Evolutionary conservation across 805 yeast species (phyloP), one percentile per base, ranked within the genome.

Genomic region (Candida coleopterorum): DNA sequence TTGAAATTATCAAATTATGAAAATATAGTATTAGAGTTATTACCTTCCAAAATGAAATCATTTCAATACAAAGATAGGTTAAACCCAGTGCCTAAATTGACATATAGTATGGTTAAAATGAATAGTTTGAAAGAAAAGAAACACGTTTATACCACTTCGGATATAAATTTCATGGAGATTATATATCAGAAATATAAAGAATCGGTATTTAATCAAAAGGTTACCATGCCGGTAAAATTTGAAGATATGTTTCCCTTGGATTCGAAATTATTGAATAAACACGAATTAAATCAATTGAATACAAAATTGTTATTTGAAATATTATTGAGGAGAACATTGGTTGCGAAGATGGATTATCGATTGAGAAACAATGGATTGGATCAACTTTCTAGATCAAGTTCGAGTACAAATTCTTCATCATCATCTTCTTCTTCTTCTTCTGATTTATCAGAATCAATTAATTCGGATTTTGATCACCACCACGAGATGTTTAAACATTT

Each of bases 301-400:
- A 52, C 48, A 27, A 53, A 52, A 37, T 32, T 67, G 0, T 47
- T 62, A n/a, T 50, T 63, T 21, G 73, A 66, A 36, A 40, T 63
- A 5, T 49, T 67, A 29, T 37, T 67, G n/a, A 53, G 72, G 39
- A 46, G 69, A 38, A 67, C 71, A 1, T 44, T 65, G 43, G 64
- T 69, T 23, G 72, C 70, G 6, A 67, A 67, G 46, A 53, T 67
- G 17, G 62, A 50, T 3, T 67, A 53, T 40, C 42, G 72, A 27
- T 48, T 67, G n/a, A 28, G 9, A 9, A 16, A 9, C 4, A 30
- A 12, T 12, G 25, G 25, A 8, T 14, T 18, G 6, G 29, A 32
- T 15, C 18, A 10, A 4, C 7, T n/a, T n/a, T n/a, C n/a, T n/a
- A n/a, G n/a, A n/a, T n/a, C n/a, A n/a, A n/a, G n/a, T n/a, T n/a